Base-by-base conservation (phyloP, 1,284 basidiomycete species). In the Fomitopsis schrenkii region DNA sequence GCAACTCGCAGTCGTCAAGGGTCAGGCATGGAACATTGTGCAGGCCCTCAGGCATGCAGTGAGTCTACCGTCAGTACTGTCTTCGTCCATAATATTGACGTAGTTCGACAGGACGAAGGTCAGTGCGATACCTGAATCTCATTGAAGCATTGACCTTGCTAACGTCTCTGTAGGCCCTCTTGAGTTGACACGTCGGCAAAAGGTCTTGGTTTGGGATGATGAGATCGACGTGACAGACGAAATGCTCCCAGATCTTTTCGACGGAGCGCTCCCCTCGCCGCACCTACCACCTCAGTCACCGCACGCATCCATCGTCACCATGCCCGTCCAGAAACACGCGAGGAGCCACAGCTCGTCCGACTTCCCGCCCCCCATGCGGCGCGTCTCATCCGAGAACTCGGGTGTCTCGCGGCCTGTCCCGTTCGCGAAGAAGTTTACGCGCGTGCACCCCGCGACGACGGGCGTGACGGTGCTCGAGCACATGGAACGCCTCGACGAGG, bases 1-100 rank as follows among this genome's bases (percentile, higher is more conserved):
- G 66, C 94, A 97, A 82, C 79, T 97, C 66, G 90, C 91, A 41
- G 91, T 97, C 7, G 87, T 97, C 65, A 95, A 95, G 74, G 95
- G 94, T 3, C 95, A 97, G 72, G 94, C 92, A 5, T 94, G 88
- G 83, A 95, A 95, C 67, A 87, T 97, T 38, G 83, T 96, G 1
- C 90, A 95, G 71, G 91, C 90, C 8, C 76, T 97, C 53, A 86
- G 83, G 66, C 87, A 91, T 68, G 71, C 78, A 15, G 91, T 93
- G 66, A 76, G 90, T 76, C 41, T 53, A 62, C 61, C n/a, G 38
- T 19, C 12, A 3, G 19, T 15, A 17, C 52, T 44, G 26, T 36
- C 17, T 12, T 40, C 30, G 3, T 30, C 14, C 6, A 6, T 26
- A 17, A 33, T 58, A 38, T 12, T 63, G 50, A 35, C 60, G 22